A percentile compares a stretch with the other conserved stretches of the same genome.
phyloP scores from a whole-genome alignment of 2,329 filamentous ascomycete genomes.

The Sporothrix pseudoabietina region DNA sequence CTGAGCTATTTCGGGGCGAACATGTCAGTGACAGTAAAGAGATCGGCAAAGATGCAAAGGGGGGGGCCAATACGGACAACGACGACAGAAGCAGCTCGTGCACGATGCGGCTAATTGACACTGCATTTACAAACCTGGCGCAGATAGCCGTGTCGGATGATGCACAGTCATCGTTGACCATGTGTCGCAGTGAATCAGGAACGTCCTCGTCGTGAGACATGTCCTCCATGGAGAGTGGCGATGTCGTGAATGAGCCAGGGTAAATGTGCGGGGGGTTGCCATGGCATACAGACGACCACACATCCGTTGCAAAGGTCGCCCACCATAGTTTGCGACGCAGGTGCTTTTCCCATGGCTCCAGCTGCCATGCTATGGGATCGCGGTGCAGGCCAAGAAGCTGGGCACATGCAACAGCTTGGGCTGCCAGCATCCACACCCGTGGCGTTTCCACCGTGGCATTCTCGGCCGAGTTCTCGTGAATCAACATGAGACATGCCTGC shows the following conservation, averaged over 20 bases:
- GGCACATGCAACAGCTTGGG: constrained; percentile 49
- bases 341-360: constrained; percentile 48
- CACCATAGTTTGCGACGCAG: constrained; percentile 52
- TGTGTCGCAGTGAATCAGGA: constrained; percentile 28
- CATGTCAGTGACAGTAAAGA: not conserved
- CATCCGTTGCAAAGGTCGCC: constrained; percentile 48
- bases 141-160: constrained; percentile 41
- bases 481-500: constrained; percentile 51
- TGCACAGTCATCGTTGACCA: not conserved
- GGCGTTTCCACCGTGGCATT: constrained; percentile 53
- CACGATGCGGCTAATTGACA: constrained; percentile 41
- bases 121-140: constrained; percentile 45
- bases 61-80: constrained; percentile 2
- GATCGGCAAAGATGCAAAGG: not conserved
- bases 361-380: constrained; percentile 47
- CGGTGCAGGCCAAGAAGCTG: constrained; percentile 52
- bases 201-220: constrained; percentile 49
- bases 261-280: constrained; percentile 52
- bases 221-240: constrained; percentile 46
- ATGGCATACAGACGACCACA: constrained; percentile 51
- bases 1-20: constrained; percentile 15
- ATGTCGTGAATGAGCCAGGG: constrained; percentile 46
- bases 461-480: constrained; percentile 50
- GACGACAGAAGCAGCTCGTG: constrained; percentile 39
- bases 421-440: constrained; percentile 48